phyloP scores from a whole-genome alignment of 1,139 yeast species.

The Candida sp. region DNA sequence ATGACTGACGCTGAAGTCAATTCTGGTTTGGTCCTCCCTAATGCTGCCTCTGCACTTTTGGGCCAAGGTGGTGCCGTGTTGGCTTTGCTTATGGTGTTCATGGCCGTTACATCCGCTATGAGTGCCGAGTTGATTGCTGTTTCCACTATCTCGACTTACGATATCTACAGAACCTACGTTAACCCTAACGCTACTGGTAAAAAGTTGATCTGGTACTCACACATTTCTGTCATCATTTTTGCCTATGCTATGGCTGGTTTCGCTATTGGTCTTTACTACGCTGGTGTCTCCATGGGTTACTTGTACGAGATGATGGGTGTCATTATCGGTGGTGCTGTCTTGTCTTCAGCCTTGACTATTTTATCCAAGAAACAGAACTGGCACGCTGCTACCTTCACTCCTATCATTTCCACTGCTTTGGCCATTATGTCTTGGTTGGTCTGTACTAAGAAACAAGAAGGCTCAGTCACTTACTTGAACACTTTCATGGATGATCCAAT shows the following conservation, averaged over 20 bases:
- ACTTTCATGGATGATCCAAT: slow-evolving; percentile 82
- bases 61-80: slow-evolving; percentile 92
- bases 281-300: slow-evolving; percentile 85
- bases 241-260: slow-evolving; percentile 81
- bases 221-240: slow-evolving; percentile 63
- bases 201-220: slow-evolving; percentile 69
- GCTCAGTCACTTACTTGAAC: slow-evolving; percentile 59
- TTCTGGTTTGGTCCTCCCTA: slow-evolving; percentile 85
- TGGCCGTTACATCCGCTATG: slow-evolving; percentile 83
- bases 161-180: slow-evolving; percentile 78
- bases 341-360: slow-evolving; percentile 75
- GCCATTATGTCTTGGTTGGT: slow-evolving; percentile 74
- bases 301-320: slow-evolving; percentile 88
- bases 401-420: slow-evolving; percentile 62
- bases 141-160: slow-evolving; percentile 84
- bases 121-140: slow-evolving; percentile 91
- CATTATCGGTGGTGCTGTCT: slow-evolving; percentile 83
- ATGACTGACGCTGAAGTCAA: slow-evolving; percentile 71
- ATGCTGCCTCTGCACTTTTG: slow-evolving; percentile 83
- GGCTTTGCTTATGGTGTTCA: slow-evolving; percentile 74
- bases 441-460: slow-evolving; percentile 57
- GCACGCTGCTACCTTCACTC: slow-evolving; percentile 62
- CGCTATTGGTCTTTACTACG: slow-evolving; percentile 81
- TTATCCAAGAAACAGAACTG: slow-evolving; percentile 70
- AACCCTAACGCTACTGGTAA: slow-evolving; percentile 80